These are phyloP conservation scores for Apophysomyces elegans DNA, from an alignment of 371 early-diverging fungal genomes.

Conservation along the genomic window DNA sequence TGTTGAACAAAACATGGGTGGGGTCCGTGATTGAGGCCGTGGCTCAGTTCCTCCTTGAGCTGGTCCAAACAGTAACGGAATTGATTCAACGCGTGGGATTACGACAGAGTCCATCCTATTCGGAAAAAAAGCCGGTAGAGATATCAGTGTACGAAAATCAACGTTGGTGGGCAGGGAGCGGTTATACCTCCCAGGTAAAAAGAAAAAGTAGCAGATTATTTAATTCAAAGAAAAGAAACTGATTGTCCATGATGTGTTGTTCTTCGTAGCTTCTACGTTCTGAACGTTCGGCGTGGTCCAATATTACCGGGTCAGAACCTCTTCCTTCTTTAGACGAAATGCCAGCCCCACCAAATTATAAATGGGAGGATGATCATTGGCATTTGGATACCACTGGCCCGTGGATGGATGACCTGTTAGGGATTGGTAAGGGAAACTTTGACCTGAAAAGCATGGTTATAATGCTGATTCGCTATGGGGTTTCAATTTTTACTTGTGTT, in stretches of 20 bases:
- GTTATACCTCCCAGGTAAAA: constrained; percentile 24
- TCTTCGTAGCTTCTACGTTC: constrained; percentile 26
- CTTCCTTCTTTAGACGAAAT: constrained; percentile 26
- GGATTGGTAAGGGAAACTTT: constrained; percentile 27
- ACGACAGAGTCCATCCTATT: neutral
- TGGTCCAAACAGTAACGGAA: constrained; percentile 13
- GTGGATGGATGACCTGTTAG: constrained; percentile 34
- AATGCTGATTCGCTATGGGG: no score
- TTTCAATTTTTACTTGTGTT: no score
- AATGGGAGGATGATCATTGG: constrained; percentile 30
- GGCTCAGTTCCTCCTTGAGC: neutral
- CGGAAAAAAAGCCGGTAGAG: constrained; percentile 18
- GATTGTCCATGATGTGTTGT: no score
- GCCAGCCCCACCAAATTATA: constrained; percentile 18
- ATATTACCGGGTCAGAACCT: constrained; percentile 30
- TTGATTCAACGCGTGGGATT: constrained; percentile 4
- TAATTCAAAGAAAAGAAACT: no score
- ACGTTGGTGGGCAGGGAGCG: constrained; percentile 30
- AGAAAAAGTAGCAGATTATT: no score
- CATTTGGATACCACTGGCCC: constrained; percentile 32
- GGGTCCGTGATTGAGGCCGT: constrained; percentile 18
- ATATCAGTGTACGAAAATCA: constrained; percentile 36
- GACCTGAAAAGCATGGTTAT: no score
- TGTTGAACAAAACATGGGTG: constrained; percentile 28
- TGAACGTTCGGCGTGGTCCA: constrained; percentile 34